Evolutionary conservation across 768 basidiomycete species (phyloP).

Genomic region (Suillus plorans): DNA sequence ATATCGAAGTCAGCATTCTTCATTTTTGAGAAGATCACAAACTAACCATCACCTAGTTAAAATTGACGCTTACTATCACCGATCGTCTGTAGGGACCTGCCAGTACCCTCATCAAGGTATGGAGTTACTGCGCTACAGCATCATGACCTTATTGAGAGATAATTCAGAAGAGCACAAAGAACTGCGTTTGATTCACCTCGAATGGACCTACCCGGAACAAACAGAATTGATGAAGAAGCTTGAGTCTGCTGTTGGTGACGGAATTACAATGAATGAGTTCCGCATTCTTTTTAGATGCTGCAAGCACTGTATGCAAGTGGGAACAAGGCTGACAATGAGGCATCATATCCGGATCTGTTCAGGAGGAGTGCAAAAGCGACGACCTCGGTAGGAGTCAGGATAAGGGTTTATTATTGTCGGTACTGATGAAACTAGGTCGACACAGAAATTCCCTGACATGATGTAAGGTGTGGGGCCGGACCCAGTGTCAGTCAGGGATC

Average conservation of each 20-base stretch:
- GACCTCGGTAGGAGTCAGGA: too few species aligned
- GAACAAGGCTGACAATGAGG: background rate
- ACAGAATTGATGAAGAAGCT: background rate
- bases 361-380: background rate
- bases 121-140: background rate
- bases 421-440: too few species aligned
- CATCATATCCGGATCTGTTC: background rate
- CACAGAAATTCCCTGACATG: too few species aligned
- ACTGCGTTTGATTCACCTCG: background rate
- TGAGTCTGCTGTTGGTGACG: background rate
- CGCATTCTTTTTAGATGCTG: background rate
- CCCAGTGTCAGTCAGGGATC: too few species aligned
- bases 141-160: background rate
- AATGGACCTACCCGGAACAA: background rate
- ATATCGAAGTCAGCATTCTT: background rate
- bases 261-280: background rate
- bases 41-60: background rate
- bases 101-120: background rate
- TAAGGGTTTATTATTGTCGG: too few species aligned
- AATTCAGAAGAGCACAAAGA: background rate
- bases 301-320: background rate
- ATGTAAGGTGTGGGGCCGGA: too few species aligned
- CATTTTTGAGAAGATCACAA: rapidly evolving
- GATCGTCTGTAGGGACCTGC: background rate
- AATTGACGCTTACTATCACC: background rate